phyloP scores from a whole-genome alignment of 768 basidiomycete genomes.

The Tulasnella sp. region DNA sequence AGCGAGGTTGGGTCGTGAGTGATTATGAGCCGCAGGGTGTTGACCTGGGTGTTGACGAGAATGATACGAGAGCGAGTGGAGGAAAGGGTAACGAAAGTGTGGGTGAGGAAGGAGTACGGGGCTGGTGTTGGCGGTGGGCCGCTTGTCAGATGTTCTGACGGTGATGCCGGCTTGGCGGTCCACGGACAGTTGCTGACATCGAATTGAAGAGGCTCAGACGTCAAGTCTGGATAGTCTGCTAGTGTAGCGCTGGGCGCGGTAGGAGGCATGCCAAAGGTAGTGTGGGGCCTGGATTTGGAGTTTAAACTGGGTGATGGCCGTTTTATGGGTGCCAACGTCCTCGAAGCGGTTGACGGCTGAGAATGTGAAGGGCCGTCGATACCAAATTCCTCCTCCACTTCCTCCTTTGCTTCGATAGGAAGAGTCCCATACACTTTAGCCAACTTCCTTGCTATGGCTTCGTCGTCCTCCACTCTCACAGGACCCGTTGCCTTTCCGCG shows the following conservation, averaged over 20 bases:
- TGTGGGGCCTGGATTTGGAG: background rate
- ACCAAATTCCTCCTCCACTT: background rate
- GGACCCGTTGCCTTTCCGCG: background rate
- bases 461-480: background rate
- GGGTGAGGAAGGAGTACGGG: constrained; percentile 62
- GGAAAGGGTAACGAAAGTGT: constrained; percentile 47
- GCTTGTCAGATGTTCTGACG: background rate
- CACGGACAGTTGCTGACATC: constrained; percentile 35
- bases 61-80: constrained; percentile 60
- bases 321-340: background rate
- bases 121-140: constrained; percentile 24
- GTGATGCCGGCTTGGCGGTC: constrained; percentile 14
- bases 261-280: background rate
- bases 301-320: background rate
- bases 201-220: constrained; percentile 38
- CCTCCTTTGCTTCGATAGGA: background rate
- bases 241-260: background rate
- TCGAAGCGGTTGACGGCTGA: background rate
- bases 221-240: constrained; percentile 12
- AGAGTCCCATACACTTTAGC: background rate
- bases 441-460: background rate
- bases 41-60: constrained; percentile 59
- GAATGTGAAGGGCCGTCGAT: background rate
- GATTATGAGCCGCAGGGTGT: constrained; percentile 59
- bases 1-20: constrained; percentile 56